Evolutionary conservation across 208 protist genomes (phyloP).

Genomic region (Wallacemonas sp.): DNA sequence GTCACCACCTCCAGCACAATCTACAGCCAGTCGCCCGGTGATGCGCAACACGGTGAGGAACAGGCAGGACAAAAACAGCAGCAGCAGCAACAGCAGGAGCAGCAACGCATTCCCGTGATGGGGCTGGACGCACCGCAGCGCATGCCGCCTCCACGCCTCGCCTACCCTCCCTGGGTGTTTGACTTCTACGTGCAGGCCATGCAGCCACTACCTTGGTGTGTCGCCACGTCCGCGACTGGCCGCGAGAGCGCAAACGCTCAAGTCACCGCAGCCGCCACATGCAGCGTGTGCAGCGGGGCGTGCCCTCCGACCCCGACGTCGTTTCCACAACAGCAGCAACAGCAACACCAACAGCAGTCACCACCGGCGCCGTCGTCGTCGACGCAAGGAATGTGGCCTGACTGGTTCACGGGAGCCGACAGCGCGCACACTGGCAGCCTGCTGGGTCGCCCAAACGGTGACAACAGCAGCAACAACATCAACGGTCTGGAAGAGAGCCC

Average conservation of each 20-base stretch:
- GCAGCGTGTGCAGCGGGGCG: not conserved
- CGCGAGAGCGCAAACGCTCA: not conserved
- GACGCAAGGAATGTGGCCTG: not conserved
- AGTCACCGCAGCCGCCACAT: not conserved
- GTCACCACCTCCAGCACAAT: no score
- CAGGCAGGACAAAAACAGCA: not conserved
- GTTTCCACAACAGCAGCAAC: not conserved
- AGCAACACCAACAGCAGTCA: not conserved
- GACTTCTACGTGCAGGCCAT: constrained; percentile 1
- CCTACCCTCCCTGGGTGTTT: constrained; percentile 10
- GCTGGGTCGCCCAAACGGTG: no score
- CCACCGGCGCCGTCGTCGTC: not conserved
- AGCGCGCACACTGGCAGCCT: not conserved
- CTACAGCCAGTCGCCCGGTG: no score
- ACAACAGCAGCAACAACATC: no score
- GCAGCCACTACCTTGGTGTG: not conserved
- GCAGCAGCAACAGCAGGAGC: no score
- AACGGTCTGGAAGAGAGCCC: not conserved
- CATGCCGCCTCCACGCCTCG: not conserved
- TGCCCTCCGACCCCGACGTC: not conserved
- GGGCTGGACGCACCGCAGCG: no score
- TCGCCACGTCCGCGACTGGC: no score
- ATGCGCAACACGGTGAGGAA: no score
- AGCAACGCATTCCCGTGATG: no score
- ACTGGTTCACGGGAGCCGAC: not conserved